Base-by-base conservation (phyloP, 176 grass and related monocot genomes). In the Hsuehochloa calcarea region DNA sequence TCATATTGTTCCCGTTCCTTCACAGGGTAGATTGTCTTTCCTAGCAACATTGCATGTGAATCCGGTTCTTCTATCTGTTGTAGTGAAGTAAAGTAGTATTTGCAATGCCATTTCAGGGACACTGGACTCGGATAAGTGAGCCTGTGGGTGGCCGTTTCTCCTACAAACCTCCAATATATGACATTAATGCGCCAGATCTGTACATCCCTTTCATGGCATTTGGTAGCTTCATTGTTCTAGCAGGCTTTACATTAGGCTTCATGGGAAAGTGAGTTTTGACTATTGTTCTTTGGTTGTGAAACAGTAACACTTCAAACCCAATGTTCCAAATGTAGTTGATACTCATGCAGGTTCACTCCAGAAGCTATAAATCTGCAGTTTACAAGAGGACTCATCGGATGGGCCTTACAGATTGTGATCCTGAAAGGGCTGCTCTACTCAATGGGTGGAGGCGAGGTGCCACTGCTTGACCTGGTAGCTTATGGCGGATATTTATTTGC, bases 151-250 rank as follows among this genome's bases (percentile, higher is more conserved):
- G 89, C 10, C 88, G 89, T 2, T 25, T 95, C 47, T 95, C 96
- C 0, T 98, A 95, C 80, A 98, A 93, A 75, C 96, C 93, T 82
- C 96, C 96, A 85, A 87, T 98, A 43, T 90, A 92, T 77, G 96
- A 95, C 80, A 98, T 98, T 85, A 98, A 95, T 68, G 96, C 96
- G 0, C 93, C 93, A 84, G 96, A 98, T 84, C 77, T 98, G 31
- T 98, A 98, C 83, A 98, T 98, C 79, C 96, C 91, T 79, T 93
- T 93, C 75, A 93, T 98, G 96, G 91, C 96, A 82, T 98, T 98
- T 50, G 93, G 87, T 39, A 98, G 74, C 77, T 98, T 94, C 83
- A 77, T 98, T 62, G 80, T 98, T 66, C 91, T 95, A 39, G 79
- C 93, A 19, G 90, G 96, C 22, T 90, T 95, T n/a, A 79, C 91